Evolutionary conservation across 306 rosid species (phyloP), one percentile per base, ranked within the genome.

Genomic region (barrel medic (Medicago truncatula)): DNA sequence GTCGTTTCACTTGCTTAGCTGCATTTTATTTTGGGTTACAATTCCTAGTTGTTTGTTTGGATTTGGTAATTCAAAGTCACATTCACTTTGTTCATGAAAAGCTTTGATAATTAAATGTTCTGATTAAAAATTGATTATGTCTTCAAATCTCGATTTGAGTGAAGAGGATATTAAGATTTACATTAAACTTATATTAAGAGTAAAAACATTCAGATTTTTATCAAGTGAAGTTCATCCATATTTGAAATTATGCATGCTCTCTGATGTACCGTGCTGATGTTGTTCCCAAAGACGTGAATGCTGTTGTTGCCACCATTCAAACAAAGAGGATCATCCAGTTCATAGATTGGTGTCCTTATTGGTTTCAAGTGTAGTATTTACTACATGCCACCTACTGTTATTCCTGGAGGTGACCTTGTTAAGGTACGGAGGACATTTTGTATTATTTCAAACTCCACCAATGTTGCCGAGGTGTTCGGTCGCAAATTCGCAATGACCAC

Each of bases 81-180:
- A 21, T 57, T 57, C 36, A 57, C 63, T 57, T 57, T 59, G 65
- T 59, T 59, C 65, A 12, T 23, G 65, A 59, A 59, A 25, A 60
- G 11, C 15, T 60, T 60, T 21, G 66, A 11, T 60, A 46, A 12
- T 13, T 13, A 46, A 7, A 46, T 13, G 65, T 59, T 59, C 7
- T 60, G 18, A 60, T 60, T 60, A 28, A 60, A 28, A 28, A 60
- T 11, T 20, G 62, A 21, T 28, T 28, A 21, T 58, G 17, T 21
- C 9, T 60, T 60, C n/a, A 23, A 58, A 23, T 58, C 7, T 58
- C 5, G 64, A 23, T 58, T 58, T 58, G 38, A 23, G 16, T 58
- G 20, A 21, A 56, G 28, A n/a, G 1, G 34, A 56, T 56, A 20
- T 21, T 7, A 17, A 56, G 34, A 18, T 56, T 9, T 56, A 56